Conservation (phyloP, 441 rosid species). For the Syzygium malaccense region DNA sequence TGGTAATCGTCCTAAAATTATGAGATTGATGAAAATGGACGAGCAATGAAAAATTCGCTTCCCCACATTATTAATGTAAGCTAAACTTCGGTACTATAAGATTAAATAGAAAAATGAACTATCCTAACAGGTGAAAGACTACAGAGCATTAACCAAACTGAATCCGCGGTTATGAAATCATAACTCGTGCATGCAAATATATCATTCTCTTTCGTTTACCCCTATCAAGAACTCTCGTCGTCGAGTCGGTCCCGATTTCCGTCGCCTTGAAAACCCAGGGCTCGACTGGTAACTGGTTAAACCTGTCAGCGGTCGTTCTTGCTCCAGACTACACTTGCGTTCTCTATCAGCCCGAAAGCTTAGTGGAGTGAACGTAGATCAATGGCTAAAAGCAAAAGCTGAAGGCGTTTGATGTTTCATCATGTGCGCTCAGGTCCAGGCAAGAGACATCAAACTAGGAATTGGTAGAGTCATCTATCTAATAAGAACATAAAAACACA, state of each 20-base stretch:
- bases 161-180: neutral
- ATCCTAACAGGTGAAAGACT: neutral
- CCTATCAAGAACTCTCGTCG: neutral
- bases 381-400: neutral
- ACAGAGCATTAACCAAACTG: neutral
- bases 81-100: neutral
- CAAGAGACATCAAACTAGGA: neutral
- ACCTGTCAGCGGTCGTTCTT: neutral
- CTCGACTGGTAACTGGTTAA: neutral
- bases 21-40: neutral
- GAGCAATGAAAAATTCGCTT: neutral
- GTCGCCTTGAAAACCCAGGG: neutral
- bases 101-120: neutral
- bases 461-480: neutral
- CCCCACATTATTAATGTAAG: too few relatives aligned
- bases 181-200: neutral
- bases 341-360: neutral
- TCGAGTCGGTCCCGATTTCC: neutral
- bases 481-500: neutral
- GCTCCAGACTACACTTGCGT: neutral
- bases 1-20: neutral
- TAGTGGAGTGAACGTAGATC: neutral
- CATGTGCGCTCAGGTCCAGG: neutral
- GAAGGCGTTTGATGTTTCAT: neutral
- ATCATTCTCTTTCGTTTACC: neutral